Evolutionary conservation across 495 filamentous ascomycete species (phyloP).

Genomic region (Talaromyces stipitatus): DNA sequence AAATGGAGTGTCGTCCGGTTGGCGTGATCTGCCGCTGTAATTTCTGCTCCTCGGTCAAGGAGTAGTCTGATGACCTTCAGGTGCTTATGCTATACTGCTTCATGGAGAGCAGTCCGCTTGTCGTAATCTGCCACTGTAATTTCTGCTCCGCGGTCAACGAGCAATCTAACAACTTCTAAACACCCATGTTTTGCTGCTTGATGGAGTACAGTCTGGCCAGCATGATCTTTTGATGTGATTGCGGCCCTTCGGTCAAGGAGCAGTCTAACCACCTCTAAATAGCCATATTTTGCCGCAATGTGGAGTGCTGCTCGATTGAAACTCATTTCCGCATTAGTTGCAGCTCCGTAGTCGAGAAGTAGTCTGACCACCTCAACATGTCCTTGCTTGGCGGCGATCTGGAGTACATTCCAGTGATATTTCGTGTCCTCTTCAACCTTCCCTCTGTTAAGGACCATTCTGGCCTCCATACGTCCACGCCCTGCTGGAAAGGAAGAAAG

Average conservation of each 20-base stretch:
- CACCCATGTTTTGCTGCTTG: not conserved
- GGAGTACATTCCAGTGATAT: too few species aligned
- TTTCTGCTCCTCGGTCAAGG: not conserved
- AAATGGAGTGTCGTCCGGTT: constrained; percentile 10
- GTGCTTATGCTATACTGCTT: constrained; percentile 9
- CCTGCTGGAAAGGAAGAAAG: too few species aligned
- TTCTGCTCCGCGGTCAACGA: not conserved
- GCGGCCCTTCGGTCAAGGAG: constrained; percentile 6
- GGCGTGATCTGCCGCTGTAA: not conserved
- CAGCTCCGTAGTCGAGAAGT: not conserved
- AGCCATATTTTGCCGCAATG: constrained; percentile 8
- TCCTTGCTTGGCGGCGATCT: too few species aligned
- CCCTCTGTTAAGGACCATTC: too few species aligned
- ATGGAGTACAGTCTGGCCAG: not conserved
- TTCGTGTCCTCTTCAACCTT: too few species aligned
- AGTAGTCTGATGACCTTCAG: not conserved
- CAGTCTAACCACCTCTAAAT: constrained; percentile 5
- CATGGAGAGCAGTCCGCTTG: constrained; percentile 10
- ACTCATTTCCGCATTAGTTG: not conserved
- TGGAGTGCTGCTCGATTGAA: constrained; percentile 3
- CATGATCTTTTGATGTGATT: not conserved
- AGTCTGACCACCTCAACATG: too few species aligned
- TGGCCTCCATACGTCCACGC: too few species aligned
- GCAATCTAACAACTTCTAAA: not conserved
- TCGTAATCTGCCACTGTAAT: not conserved